A percentile compares a stretch with the other conserved stretches of the same genome.
phyloP scores from a whole-genome alignment of 2,329 filamentous ascomycete genomes.

The Cytospora piceicola region DNA sequence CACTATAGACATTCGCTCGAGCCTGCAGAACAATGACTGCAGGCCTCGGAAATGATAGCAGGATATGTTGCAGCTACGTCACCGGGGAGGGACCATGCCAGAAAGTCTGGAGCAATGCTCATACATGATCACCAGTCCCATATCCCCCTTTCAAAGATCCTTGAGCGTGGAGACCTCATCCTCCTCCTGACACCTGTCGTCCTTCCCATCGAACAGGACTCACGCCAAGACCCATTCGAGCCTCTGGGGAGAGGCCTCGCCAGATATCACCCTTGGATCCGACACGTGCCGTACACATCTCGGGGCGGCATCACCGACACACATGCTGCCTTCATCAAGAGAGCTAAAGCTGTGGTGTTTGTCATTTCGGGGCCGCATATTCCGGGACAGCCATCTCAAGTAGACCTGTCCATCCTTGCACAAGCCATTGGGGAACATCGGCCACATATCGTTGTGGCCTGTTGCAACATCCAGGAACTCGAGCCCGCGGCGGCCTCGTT shows the following conservation, averaged over 20 bases:
- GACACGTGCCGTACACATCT: constrained; percentile 73
- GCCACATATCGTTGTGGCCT: constrained; percentile 57
- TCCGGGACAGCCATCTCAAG: constrained; percentile 55
- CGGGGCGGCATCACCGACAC: constrained; percentile 65
- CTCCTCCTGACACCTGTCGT: constrained; percentile 64
- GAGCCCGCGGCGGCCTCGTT: constrained; percentile 48
- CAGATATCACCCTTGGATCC: constrained; percentile 61
- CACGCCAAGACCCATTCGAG: constrained; percentile 68
- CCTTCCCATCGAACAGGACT: constrained; percentile 48
- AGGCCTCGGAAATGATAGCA: constrained; percentile 29
- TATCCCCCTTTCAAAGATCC: constrained; percentile 51
- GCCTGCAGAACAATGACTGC: constrained; percentile 27
- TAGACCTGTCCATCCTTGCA: constrained; percentile 53
- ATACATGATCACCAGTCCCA: constrained; percentile 50
- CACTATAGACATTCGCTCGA: constrained; percentile 4
- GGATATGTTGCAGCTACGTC: constrained; percentile 30
- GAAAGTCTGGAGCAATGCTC: constrained; percentile 35
- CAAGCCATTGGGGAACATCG: constrained; percentile 50
- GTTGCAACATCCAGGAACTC: constrained; percentile 49
- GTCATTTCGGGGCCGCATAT: constrained; percentile 57
- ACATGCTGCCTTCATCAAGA: constrained; percentile 65
- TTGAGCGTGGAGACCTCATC: constrained; percentile 57
- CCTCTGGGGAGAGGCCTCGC: constrained; percentile 67
- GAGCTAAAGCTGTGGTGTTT: constrained; percentile 63
- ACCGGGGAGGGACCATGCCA: constrained; percentile 34